A percentile compares a stretch with the other conserved stretches of the same genome.
phyloP scores from a whole-genome alignment of 768 basidiomycete genomes.

The Cystofilobasidium capitatum region DNA sequence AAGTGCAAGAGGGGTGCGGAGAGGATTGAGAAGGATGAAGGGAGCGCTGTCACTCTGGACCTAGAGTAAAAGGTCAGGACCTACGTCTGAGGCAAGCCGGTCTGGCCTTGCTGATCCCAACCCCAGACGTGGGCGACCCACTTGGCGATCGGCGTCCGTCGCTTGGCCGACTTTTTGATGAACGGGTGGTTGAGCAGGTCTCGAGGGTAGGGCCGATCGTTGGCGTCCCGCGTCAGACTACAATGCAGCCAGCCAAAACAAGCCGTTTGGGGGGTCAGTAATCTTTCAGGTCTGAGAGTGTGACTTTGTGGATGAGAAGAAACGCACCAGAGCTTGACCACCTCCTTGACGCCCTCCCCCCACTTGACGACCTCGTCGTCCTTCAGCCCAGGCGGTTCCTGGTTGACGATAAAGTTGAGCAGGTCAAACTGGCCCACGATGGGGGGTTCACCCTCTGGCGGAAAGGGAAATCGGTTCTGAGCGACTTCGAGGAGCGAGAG shows the following conservation, averaged over 20 bases:
- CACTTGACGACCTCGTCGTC: constrained; percentile 22
- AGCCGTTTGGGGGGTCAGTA: not conserved
- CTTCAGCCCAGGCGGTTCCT: constrained; percentile 11
- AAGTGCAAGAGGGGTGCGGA: too few relatives aligned
- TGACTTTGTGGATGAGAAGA: not conserved
- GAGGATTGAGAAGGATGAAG: not conserved
- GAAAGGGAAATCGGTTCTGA: constrained; percentile 41
- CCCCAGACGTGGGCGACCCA: constrained; percentile 26
- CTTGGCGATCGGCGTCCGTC: constrained; percentile 22
- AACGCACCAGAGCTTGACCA: constrained; percentile 25
- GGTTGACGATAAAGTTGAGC: constrained; percentile 28
- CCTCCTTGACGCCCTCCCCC: constrained; percentile 22
- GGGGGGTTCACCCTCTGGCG: constrained; percentile 36
- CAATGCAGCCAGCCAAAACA: too few relatives aligned
- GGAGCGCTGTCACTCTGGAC: not conserved
- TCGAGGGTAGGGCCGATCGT: constrained; percentile 21
- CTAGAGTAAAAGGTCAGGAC: too few relatives aligned
- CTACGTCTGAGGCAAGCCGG: not conserved
- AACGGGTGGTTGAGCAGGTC: constrained; percentile 26
- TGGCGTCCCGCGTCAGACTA: constrained; percentile 13
- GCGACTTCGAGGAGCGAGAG: constrained; percentile 40
- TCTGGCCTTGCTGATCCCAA: not conserved
- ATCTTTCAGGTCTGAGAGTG: not conserved
- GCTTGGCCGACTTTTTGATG: constrained; percentile 14
- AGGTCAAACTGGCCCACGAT: constrained; percentile 28